phyloP scores from a whole-genome alignment of 371 early-diverging fungal genomes.

The Apophysomyces ossiformis region DNA sequence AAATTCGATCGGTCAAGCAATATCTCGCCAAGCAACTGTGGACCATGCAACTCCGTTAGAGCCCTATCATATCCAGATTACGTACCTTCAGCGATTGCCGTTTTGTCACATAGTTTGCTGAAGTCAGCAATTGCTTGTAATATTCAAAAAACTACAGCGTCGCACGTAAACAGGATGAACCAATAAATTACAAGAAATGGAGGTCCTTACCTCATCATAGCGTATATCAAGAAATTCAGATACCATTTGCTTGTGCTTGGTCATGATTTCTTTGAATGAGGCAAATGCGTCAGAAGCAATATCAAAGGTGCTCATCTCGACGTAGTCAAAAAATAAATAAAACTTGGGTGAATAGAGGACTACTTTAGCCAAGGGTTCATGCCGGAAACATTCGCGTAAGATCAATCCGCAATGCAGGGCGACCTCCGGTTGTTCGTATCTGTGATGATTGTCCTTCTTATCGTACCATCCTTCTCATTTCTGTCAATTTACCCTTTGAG shows the following conservation, averaged over 20 bases:
- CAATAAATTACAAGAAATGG: too few relatives aligned
- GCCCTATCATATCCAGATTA: not conserved
- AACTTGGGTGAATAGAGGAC: constrained; percentile 80
- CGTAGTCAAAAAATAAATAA: constrained; percentile 90
- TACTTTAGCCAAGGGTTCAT: constrained; percentile 85
- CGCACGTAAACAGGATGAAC: not conserved
- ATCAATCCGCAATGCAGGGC: constrained; percentile 96
- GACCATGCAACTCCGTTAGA: not conserved
- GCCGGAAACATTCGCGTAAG: constrained; percentile 91
- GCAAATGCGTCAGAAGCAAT: constrained; percentile 96
- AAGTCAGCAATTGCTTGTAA: constrained; percentile 82
- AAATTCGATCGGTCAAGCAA: constrained; percentile 93
- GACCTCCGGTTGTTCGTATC: constrained; percentile 91
- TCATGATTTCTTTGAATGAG: constrained; percentile 93
- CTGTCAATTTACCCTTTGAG: constrained; percentile 71
- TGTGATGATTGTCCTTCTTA: constrained; percentile 23
- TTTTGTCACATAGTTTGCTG: constrained; percentile 94
- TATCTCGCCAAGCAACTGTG: constrained; percentile 93
- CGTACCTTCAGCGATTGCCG: constrained; percentile 93
- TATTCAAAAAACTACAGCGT: constrained; percentile 77
- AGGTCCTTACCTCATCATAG: constrained; percentile 74
- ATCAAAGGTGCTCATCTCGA: constrained; percentile 94
- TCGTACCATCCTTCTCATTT: not conserved
- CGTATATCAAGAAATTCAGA: constrained; percentile 83
- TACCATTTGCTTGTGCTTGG: constrained; percentile 88